phyloP scores from a whole-genome alignment of 208 protist species.

The Trypanosoma platydactyli region DNA sequence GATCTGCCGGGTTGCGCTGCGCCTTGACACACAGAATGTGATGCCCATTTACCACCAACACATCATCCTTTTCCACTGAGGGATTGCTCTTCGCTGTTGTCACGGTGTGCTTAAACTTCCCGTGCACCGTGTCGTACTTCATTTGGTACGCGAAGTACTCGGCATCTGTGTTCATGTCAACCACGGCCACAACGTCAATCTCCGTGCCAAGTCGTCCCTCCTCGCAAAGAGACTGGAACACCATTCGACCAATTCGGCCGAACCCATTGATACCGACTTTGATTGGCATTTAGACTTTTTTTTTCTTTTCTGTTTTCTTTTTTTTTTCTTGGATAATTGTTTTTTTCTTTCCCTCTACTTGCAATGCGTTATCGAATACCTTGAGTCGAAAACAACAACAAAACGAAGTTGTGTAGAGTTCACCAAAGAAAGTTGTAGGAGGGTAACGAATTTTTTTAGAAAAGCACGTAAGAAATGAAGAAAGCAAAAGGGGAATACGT shows the following conservation, averaged over 20 bases:
- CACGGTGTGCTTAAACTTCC: conserved; percentile 85
- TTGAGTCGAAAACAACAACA: neutral
- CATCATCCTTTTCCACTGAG: conserved; percentile 56
- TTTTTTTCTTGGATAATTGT: too few relatives aligned
- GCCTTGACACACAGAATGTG: conserved; percentile 78
- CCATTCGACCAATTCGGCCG: conserved; percentile 98
- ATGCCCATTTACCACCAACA: conserved; percentile 82
- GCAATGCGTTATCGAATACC: too few relatives aligned
- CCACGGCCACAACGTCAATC: conserved; percentile 94
- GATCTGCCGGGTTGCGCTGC: conserved; percentile 90
- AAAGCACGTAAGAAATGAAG: neutral
- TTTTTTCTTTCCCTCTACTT: too few relatives aligned
- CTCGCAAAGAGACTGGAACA: conserved; percentile 90
- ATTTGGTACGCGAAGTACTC: conserved; percentile 97
- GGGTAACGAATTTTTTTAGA: too few relatives aligned
- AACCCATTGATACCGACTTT: conserved; percentile 98
- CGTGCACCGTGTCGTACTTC: conserved; percentile 97
- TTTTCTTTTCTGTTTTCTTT: neutral
- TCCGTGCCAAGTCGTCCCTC: conserved; percentile 68
- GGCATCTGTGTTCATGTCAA: conserved; percentile 96
- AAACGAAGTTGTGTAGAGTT: neutral
- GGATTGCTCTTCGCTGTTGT: conserved; percentile 70
- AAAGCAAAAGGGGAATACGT: too few relatives aligned
- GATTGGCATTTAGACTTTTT: conserved; percentile 37
- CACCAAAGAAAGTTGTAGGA: too few relatives aligned